Evolutionary conservation across 495 filamentous ascomycete species (phyloP).

Genomic region (Penicillium manginii): DNA sequence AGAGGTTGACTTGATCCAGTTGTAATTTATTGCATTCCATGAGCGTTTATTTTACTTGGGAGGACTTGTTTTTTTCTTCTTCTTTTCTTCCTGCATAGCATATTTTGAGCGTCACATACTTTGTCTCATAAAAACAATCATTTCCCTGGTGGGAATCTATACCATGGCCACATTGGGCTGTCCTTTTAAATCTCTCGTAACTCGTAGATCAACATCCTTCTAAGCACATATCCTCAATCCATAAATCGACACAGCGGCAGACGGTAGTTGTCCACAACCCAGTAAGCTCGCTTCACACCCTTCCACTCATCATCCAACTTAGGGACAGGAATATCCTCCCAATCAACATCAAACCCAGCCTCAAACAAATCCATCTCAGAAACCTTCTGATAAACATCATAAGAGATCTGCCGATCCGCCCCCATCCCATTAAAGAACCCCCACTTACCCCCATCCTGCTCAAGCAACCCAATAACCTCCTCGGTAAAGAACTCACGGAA

Average conservation of each 20-base stretch:
- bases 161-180: background rate
- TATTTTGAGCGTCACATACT: constrained; percentile 28
- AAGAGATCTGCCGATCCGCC: constrained; percentile 87
- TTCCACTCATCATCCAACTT: constrained; percentile 72
- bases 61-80: constrained; percentile 1
- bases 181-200: constrained; percentile 3
- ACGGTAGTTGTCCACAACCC: constrained; percentile 76
- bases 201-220: background rate
- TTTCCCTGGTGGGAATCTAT: constrained; percentile 5
- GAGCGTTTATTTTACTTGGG: constrained; percentile 9
- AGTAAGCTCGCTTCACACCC: constrained; percentile 85
- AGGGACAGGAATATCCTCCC: constrained; percentile 78
- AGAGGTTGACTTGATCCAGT: constrained; percentile 83
- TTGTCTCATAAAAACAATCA: constrained; percentile 20
- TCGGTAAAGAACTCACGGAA: constrained; percentile 88
- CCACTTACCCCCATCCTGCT: constrained; percentile 75
- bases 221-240: constrained; percentile 44
- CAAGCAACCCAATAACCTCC: constrained; percentile 77
- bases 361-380: constrained; percentile 90
- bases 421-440: constrained; percentile 96
- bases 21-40: constrained; percentile 49
- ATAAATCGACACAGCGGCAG: constrained; percentile 67
- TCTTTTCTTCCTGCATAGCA: constrained; percentile 22
- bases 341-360: constrained; percentile 87
- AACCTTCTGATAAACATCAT: constrained; percentile 94